Evolutionary conservation across 345 rosid genomes (phyloP), one percentile per base, ranked within the genome.

Genomic region (Reutealis trisperma): DNA sequence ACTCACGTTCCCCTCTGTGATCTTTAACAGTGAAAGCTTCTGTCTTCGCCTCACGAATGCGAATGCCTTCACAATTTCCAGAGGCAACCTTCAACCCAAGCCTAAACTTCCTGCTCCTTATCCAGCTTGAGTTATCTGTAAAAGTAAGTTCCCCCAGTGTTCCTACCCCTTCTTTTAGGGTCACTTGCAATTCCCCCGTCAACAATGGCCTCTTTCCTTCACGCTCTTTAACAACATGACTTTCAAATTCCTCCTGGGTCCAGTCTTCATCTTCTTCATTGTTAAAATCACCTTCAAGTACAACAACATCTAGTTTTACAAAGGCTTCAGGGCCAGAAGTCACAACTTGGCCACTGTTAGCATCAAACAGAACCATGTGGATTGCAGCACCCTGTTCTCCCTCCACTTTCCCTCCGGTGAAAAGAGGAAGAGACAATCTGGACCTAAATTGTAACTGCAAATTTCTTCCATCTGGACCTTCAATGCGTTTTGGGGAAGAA

Each of bases 61-160:
- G 99, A 64, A 90, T 79, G 34, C 91, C 95, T 74, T 96, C 97
- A 77, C 92, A 87, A 77, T 14, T 89, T 82, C 99, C 97, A 63
- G 92, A 73, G 37, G 87, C 77, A 49, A 94, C 95, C 85, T 84
- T 86, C 87, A 96, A 80, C 79, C 98, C 99, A 73, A 96, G 91
- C 84, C 99, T 88, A 82, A 96, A 96, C 85, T 96, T 94, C 75
- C 99, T 83, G 84, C 99, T 96, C 73, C 97, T 88, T 77, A 96
- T 96, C 99, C 99, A 96, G 79, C 99, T 96, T 27, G 99, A 96
- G 80, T 96, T 96, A 86, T 96, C 99, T 0, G 99, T 93, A 79
- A 96, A 96, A 77, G 88, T 90, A 58, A 96, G 85, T 7, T 94
- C 99, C 1, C 98, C 97, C 11, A 96, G 81, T 21, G 97, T 91